Conservation (phyloP, 73 alveolate species). For the Symbiodinium natans region DNA sequence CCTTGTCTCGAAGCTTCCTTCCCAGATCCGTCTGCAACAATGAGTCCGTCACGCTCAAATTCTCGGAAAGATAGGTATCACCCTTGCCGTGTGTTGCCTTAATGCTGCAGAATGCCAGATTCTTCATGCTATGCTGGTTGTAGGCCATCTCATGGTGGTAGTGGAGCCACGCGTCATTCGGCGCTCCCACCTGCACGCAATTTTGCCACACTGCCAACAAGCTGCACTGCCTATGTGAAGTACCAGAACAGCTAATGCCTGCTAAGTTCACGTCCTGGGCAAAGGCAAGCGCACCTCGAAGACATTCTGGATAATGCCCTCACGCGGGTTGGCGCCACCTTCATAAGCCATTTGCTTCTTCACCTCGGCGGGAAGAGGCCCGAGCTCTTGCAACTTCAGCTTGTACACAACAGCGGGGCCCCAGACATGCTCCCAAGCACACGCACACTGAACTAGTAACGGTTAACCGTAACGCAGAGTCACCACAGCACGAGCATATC, state of each 20-base stretch:
- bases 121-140: conserved; percentile 88
- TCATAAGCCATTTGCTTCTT: conserved; percentile 64
- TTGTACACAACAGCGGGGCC: too few species aligned
- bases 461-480: neutral
- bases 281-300: conserved; percentile 68
- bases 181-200: conserved; percentile 69
- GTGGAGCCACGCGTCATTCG: conserved; percentile 92
- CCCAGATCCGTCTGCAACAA: conserved; percentile 72
- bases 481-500: conserved; percentile 89
- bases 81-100: conserved; percentile 87
- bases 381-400: too few species aligned
- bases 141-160: conserved; percentile 88
- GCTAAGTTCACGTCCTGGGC: neutral
- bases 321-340: conserved; percentile 88
- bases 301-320: conserved; percentile 66
- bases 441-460: too few species aligned
- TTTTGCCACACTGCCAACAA: too few species aligned
- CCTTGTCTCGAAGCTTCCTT: conserved; percentile 41
- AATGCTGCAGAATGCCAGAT: conserved; percentile 78
- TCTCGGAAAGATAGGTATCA: conserved; percentile 81
- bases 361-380: neutral
- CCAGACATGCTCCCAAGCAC: too few species aligned
- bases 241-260: neutral
- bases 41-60: conserved; percentile 66
- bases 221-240: too few species aligned